phyloP scores from a whole-genome alignment of 139 green algal genomes.

The Zygnema cylindricum region DNA sequence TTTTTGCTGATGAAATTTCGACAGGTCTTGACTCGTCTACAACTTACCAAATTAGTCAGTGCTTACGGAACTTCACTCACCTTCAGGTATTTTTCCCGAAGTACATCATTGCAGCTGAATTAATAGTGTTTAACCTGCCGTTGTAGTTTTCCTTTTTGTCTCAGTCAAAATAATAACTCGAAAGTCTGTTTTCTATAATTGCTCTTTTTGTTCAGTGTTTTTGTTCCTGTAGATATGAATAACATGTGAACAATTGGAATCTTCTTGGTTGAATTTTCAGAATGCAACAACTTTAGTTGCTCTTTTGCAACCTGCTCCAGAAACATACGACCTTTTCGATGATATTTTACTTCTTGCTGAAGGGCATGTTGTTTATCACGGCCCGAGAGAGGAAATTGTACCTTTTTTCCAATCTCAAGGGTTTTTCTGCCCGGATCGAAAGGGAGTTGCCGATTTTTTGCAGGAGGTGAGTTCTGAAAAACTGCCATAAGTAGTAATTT shows the following conservation, averaged over 20 bases:
- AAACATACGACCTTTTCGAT: conserved; percentile 78
- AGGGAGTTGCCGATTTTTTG: conserved; percentile 80
- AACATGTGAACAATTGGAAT: too few relatives aligned
- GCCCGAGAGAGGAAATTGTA: conserved; percentile 56
- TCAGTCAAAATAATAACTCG: too few relatives aligned
- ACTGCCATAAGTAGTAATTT: too few relatives aligned
- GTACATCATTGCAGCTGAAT: too few relatives aligned
- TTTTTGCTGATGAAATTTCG: conserved; percentile 60
- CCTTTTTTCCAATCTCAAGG: conserved; percentile 74
- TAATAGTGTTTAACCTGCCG: too few relatives aligned
- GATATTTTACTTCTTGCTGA: conserved; percentile 71
- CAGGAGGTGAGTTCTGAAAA: conserved; percentile 74
- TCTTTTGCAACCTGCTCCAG: conserved; percentile 86
- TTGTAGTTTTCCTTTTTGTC: too few relatives aligned
- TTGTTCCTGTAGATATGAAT: too few relatives aligned
- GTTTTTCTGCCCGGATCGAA: conserved; percentile 69
- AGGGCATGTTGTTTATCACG: conserved; percentile 48
- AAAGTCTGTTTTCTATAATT: too few relatives aligned
- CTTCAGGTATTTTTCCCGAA: not conserved
- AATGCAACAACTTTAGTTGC: conserved; percentile 65
- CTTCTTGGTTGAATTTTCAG: too few relatives aligned
- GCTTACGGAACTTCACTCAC: conserved; percentile 48
- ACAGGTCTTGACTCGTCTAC: conserved; percentile 60
- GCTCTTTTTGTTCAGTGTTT: too few relatives aligned
- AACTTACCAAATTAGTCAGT: conserved; percentile 40